phyloP scores from a whole-genome alignment of 352 stramenopile genomes.

The Pythium aquatile region DNA sequence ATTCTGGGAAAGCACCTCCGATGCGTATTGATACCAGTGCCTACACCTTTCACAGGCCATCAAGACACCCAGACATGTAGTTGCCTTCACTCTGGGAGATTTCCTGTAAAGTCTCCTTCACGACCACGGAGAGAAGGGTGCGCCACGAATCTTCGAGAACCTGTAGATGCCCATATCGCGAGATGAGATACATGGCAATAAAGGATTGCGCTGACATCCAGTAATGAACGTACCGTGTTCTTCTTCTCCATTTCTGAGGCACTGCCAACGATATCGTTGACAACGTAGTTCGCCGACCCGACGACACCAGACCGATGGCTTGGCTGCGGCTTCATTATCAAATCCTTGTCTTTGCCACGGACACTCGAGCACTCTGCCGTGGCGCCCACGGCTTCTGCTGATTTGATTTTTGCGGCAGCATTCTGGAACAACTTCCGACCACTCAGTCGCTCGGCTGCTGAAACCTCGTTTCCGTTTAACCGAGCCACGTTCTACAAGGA shows the following conservation, averaged over 20 bases:
- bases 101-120: slow-evolving; percentile 71
- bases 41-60: slow-evolving; percentile 29
- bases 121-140: slow-evolving; percentile 46
- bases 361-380: not conserved
- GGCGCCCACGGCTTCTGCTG: not conserved
- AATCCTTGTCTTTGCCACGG: not conserved
- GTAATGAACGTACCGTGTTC: slow-evolving; percentile 25
- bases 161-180: slow-evolving; percentile 21
- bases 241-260: slow-evolving; percentile 62
- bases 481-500: slow-evolving; percentile 46
- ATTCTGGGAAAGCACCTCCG: no score
- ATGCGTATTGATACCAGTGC: no score
- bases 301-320: not conserved
- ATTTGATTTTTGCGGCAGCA: slow-evolving; percentile 7
- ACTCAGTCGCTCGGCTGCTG: slow-evolving; percentile 36
- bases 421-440: slow-evolving; percentile 64
- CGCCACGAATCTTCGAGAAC: slow-evolving; percentile 57
- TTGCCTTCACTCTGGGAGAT: slow-evolving; percentile 57
- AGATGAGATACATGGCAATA: not conserved
- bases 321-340: not conserved
- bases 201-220: no score
- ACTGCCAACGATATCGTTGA: slow-evolving; percentile 44
- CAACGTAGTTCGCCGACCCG: slow-evolving; percentile 24
- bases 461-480: slow-evolving; percentile 67
- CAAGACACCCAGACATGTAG: slow-evolving; percentile 64